Percentiles rank a stretch among this genome's conserved stretches.
phyloP scores from a whole-genome alignment of 495 filamentous ascomycete genomes.

The Penicillium canescens region DNA sequence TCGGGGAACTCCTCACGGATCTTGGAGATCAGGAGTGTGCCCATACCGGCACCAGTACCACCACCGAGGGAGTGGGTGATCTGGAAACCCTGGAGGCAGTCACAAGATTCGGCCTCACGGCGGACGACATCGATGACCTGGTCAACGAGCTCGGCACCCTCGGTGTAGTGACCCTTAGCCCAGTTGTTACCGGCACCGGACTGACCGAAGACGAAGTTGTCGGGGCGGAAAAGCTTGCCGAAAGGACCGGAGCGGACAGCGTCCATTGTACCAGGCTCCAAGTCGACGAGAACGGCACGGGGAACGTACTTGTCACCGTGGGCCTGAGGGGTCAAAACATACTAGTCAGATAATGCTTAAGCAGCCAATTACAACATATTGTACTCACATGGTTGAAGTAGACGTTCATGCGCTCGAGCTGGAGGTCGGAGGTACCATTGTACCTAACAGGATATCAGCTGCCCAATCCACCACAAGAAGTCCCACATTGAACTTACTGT shows the following conservation, averaged over 20 bases:
- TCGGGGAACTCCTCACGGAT: slow-evolving; percentile 99
- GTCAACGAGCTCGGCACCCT: slow-evolving; percentile 99
- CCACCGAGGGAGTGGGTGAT: slow-evolving; percentile 99
- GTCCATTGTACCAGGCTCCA: slow-evolving; percentile 98
- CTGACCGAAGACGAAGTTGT: slow-evolving; percentile 99
- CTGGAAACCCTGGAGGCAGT: slow-evolving; percentile 99
- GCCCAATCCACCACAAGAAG: slow-evolving; percentile 13
- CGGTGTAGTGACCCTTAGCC: slow-evolving; percentile 99
- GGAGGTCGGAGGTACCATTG: slow-evolving; percentile 96
- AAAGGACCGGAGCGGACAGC: slow-evolving; percentile 98
- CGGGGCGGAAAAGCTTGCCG: slow-evolving; percentile 98
- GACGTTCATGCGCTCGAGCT: slow-evolving; percentile 99
- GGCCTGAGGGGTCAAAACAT: slow-evolving; percentile 56
- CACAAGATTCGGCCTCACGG: slow-evolving; percentile 97
- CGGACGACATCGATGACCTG: slow-evolving; percentile 98
- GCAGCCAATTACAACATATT: neutral
- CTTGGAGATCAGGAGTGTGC: slow-evolving; percentile 99
- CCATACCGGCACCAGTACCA: slow-evolving; percentile 99
- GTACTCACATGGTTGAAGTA: slow-evolving; percentile 97
- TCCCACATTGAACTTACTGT: slow-evolving; percentile 60
- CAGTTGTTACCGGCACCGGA: slow-evolving; percentile 99
- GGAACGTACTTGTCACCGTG: slow-evolving; percentile 98
- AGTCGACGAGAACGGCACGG: slow-evolving; percentile 97
- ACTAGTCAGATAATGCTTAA: slow-evolving; percentile 4
- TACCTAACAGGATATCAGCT: slow-evolving; percentile 62